A percentile compares a stretch with the other conserved stretches of the same genome.
Evolutionary conservation across 2,329 filamentous ascomycete genomes (phyloP).

Genomic region (Chaetoscypha palmicola): DNA sequence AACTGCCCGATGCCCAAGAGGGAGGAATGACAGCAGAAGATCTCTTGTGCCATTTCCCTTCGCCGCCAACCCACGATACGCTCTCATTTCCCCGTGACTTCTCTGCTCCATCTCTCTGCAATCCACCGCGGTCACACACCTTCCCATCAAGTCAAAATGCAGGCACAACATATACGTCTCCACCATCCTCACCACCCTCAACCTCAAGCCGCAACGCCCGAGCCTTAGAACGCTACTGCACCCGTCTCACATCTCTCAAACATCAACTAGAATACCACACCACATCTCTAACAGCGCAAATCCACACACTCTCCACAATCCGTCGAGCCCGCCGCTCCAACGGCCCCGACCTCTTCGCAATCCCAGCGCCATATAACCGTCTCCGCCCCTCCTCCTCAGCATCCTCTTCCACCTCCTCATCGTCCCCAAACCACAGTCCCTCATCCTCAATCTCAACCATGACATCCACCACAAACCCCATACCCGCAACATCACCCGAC

Average conservation of each 20-base stretch:
- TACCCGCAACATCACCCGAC: neutral
- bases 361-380: neutral
- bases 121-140: slow-evolving; percentile 1
- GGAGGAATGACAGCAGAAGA: neutral
- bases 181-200: neutral
- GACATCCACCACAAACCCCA: neutral
- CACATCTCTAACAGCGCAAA: slow-evolving; percentile 16
- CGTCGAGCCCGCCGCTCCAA: slow-evolving; percentile 19
- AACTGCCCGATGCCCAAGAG: neutral
- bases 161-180: neutral
- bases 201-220: neutral
- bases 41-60: slow-evolving; percentile 16
- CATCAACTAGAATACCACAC: slow-evolving; percentile 22
- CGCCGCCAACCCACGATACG: slow-evolving; percentile 6
- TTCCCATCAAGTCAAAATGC: slow-evolving; percentile 3
- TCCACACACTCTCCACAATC: slow-evolving; percentile 11
- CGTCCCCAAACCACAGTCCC: neutral
- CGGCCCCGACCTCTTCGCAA: slow-evolving; percentile 9
- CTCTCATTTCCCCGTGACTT: slow-evolving; percentile 4
- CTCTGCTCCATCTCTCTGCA: slow-evolving; percentile 2
- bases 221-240: slow-evolving; percentile 14
- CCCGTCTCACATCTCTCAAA: slow-evolving; percentile 16
- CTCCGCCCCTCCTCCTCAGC: neutral
- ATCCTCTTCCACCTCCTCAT: neutral
- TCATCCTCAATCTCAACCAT: neutral